Conservation (phyloP, 805 yeast genomes). For the Candida manassasensis region DNA sequence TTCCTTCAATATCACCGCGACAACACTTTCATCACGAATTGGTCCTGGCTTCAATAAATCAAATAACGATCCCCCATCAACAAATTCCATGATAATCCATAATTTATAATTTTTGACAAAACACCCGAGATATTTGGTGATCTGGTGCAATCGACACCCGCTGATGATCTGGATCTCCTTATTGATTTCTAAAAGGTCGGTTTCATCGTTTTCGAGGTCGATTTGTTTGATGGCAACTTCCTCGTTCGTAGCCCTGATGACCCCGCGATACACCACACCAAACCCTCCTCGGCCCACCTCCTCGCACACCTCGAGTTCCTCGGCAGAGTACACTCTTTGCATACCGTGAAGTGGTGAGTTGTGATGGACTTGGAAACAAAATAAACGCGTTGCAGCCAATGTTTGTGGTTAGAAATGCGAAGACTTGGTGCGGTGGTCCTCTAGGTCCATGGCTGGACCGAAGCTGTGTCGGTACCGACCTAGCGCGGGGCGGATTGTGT, state of each 20-base stretch:
- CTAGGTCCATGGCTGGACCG: no score
- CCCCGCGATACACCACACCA: constrained; percentile 69
- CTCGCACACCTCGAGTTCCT: constrained; percentile 39
- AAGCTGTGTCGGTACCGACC: no score
- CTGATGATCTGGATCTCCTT: constrained; percentile 66
- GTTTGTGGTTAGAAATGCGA: background rate
- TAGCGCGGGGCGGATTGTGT: no score
- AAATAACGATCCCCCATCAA: constrained; percentile 73
- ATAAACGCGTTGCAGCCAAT: background rate
- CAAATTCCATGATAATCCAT: constrained; percentile 78
- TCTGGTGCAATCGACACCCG: constrained; percentile 57
- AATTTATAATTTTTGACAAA: constrained; percentile 64
- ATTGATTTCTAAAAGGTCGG: constrained; percentile 66
- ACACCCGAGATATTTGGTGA: constrained; percentile 68
- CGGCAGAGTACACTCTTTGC: constrained; percentile 24
- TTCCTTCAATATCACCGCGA: constrained; percentile 51
- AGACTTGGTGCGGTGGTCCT: background rate
- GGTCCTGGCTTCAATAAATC: constrained; percentile 61
- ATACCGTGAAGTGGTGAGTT: background rate
- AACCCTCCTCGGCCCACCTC: constrained; percentile 76
- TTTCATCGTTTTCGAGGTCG: constrained; percentile 62
- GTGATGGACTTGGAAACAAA: background rate
- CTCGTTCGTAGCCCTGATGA: constrained; percentile 37
- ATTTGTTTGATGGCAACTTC: constrained; percentile 63
- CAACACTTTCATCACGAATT: constrained; percentile 45